A percentile compares a stretch with the other conserved stretches of the same genome.
These are phyloP conservation scores for Wickerhamiella brachini DNA, from an alignment of 805 yeast genomes.

Conservation along the genomic window DNA sequence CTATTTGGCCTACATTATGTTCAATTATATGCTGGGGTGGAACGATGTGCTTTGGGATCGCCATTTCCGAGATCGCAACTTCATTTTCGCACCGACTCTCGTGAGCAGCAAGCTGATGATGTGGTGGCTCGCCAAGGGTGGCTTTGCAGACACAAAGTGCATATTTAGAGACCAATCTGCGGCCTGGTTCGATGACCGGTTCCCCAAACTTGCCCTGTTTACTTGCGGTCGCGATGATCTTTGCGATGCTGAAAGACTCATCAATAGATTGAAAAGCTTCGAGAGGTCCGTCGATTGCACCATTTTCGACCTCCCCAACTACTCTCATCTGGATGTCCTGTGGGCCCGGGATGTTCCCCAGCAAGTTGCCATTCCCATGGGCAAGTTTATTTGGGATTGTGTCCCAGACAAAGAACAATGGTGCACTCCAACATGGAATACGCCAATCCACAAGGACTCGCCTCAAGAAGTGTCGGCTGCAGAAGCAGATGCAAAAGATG, in stretches of 20 bases:
- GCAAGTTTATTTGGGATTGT: constrained; percentile 18
- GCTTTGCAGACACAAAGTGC: constrained; percentile 38
- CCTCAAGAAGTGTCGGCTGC: background rate
- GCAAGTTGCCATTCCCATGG: constrained; percentile 40
- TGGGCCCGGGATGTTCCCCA: constrained; percentile 77
- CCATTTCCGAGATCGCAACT: constrained; percentile 53
- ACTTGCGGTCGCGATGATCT: constrained; percentile 61
- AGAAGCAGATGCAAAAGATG: background rate
- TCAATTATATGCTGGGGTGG: constrained; percentile 83
- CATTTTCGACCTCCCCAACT: constrained; percentile 38
- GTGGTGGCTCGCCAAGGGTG: constrained; percentile 70
- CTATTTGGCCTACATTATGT: constrained; percentile 60
- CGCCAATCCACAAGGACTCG: background rate
- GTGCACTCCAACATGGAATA: background rate
- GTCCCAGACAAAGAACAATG: background rate
- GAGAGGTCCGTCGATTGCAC: constrained; percentile 12
- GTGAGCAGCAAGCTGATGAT: constrained; percentile 70
- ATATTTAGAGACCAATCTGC: constrained; percentile 38
- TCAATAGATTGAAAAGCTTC: constrained; percentile 41
- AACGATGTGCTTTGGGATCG: constrained; percentile 63
- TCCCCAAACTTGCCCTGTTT: constrained; percentile 52
- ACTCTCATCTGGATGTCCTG: constrained; percentile 79
- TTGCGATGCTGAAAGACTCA: constrained; percentile 60
- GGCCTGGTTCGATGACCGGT: constrained; percentile 28
- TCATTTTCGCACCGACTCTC: constrained; percentile 73